phyloP scores from a whole-genome alignment of 805 yeast species.

The Komagataella pseudopastoris region DNA sequence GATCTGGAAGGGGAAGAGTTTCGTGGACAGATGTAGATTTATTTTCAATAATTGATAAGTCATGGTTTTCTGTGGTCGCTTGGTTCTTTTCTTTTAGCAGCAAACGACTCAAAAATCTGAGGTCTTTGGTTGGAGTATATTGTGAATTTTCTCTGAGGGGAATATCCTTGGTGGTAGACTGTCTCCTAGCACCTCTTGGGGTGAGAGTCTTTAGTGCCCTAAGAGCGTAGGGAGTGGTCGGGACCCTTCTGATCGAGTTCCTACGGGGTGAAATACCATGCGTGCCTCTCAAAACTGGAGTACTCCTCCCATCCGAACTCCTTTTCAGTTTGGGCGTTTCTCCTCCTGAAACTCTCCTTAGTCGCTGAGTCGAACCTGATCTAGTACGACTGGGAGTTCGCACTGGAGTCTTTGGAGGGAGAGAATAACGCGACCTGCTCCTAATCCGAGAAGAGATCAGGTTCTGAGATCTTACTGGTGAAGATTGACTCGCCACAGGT shows the following conservation, averaged over 20 bases:
- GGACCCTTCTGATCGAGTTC: constrained; percentile 12
- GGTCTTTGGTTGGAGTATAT: constrained; percentile 19
- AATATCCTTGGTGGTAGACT: neutral
- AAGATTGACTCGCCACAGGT: neutral
- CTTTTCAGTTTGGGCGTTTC: neutral
- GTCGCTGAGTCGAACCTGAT: constrained; percentile 6
- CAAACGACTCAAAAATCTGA: constrained; percentile 16
- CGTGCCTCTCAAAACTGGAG: neutral
- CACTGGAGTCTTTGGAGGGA: constrained; percentile 2
- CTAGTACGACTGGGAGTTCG: constrained; percentile 1
- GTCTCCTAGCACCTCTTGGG: constrained; percentile 7
- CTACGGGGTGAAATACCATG: neutral
- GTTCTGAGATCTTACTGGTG: neutral
- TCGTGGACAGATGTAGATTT: constrained; percentile 2
- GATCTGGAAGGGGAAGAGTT: neutral
- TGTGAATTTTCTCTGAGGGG: constrained; percentile 3
- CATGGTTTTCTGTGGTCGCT: constrained; percentile 1
- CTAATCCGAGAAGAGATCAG: neutral
- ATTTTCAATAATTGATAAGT: neutral
- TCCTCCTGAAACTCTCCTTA: neutral
- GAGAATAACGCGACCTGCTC: neutral
- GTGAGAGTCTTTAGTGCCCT: constrained; percentile 16
- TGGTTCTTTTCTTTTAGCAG: constrained; percentile 12
- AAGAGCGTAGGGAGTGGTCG: constrained; percentile 18
- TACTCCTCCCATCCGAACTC: neutral